Percentiles rank a stretch among this genome's conserved stretches.
Evolutionary conservation across 257 asterid genomes (phyloP).

Genomic region (Scutellaria minor): DNA sequence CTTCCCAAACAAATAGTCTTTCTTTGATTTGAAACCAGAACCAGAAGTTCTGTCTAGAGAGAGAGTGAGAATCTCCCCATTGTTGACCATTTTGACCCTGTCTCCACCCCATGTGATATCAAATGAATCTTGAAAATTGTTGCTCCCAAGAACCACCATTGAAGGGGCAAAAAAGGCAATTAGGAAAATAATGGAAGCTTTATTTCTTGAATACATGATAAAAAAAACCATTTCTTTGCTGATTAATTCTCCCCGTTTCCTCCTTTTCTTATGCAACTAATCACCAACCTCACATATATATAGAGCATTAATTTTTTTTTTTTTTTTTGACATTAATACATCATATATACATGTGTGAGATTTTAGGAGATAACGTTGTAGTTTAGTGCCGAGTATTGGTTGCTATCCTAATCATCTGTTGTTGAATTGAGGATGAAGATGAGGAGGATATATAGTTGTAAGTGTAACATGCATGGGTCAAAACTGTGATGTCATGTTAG

Average conservation of each 20-base stretch:
- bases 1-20: slow-evolving; percentile 53
- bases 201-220: slow-evolving; percentile 1
- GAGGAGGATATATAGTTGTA: no score
- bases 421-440: no score
- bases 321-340: no score
- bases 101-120: slow-evolving; percentile 65
- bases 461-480: no score
- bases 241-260: neutral
- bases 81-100: slow-evolving; percentile 58
- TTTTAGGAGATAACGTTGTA: no score
- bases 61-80: slow-evolving; percentile 60
- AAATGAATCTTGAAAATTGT: slow-evolving; percentile 49
- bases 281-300: slow-evolving; percentile 14
- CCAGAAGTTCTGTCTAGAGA: slow-evolving; percentile 63
- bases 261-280: slow-evolving; percentile 2
- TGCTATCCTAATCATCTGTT: no score
- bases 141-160: slow-evolving; percentile 31
- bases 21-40: slow-evolving; percentile 66
- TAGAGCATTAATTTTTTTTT: neutral
- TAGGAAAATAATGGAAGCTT: neutral
- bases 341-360: no score
- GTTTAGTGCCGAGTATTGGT: no score
- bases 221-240: slow-evolving; percentile 33
- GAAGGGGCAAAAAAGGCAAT: slow-evolving; percentile 7
- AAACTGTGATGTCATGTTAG: no score